Conservation (phyloP, 2,329 filamentous ascomycete species). For the Diplodia seriata region DNA sequence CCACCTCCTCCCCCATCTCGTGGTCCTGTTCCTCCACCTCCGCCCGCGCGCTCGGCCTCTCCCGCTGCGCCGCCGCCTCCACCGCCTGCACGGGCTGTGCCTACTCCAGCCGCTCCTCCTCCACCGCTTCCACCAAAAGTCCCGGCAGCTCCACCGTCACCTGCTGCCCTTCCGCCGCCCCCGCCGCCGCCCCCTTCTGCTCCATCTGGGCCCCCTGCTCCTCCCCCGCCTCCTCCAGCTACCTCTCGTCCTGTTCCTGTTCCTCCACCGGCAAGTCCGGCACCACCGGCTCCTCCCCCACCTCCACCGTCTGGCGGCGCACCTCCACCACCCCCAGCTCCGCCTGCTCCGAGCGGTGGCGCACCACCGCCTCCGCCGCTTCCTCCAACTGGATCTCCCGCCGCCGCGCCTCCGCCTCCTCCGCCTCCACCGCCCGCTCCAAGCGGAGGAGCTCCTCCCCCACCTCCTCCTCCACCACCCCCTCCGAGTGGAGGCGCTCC, state of each 20-base stretch:
- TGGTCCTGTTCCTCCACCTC: constrained; percentile 67
- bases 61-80: constrained; percentile 58
- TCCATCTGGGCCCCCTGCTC: constrained; percentile 37
- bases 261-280: constrained; percentile 44
- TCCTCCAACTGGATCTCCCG: constrained; percentile 46
- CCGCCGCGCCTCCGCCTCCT: constrained; percentile 41
- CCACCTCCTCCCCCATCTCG: constrained; percentile 79
- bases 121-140: constrained; percentile 65
- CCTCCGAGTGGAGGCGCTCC: constrained; percentile 47
- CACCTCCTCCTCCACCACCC: constrained; percentile 50
- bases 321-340: constrained; percentile 40
- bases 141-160: constrained; percentile 43
- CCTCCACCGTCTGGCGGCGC: constrained; percentile 33
- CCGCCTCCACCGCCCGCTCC: constrained; percentile 48
- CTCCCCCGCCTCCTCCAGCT: constrained; percentile 48
- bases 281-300: constrained; percentile 38
- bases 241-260: constrained; percentile 47
- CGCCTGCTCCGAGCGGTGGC: constrained; percentile 38
- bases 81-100: constrained; percentile 51
- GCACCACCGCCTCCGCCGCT: constrained; percentile 36
- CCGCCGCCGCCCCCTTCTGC: constrained; percentile 40
- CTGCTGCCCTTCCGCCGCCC: constrained; percentile 37
- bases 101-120: constrained; percentile 58
- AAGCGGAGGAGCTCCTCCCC: constrained; percentile 45
- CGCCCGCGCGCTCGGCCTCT: constrained; percentile 50